phyloP scores from a whole-genome alignment of 129 eudicot species.

The Logfia minima region DNA sequence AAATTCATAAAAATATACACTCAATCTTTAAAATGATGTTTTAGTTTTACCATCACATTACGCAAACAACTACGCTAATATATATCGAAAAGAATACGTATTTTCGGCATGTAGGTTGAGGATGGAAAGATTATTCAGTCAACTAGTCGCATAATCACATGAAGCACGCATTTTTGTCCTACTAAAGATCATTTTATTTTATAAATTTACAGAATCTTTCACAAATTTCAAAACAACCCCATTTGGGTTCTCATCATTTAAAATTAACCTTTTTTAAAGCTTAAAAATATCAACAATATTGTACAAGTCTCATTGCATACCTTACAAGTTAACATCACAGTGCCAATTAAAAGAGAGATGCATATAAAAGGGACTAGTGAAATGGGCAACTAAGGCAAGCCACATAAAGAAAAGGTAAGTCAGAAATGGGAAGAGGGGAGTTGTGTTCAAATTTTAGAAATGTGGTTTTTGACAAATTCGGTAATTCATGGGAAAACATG shows the following conservation, averaged over 20 bases:
- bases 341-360: constrained; percentile 17
- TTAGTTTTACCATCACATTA: too few species aligned
- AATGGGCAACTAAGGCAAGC: not conserved
- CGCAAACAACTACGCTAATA: too few species aligned
- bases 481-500: constrained; percentile 45
- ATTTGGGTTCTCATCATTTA: constrained; percentile 8
- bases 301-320: constrained; percentile 4
- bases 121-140: constrained; percentile 3
- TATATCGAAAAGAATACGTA: not conserved
- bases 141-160: constrained; percentile 20
- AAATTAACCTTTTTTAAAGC: not conserved
- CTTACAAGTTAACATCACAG: not conserved
- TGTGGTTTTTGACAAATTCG: constrained; percentile 26
- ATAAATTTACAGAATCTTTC: constrained; percentile 27
- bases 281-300: not conserved
- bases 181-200: not conserved
- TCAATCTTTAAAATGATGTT: too few species aligned
- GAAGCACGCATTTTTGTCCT: constrained; percentile 14
- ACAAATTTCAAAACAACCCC: constrained; percentile 24
- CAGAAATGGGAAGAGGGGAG: constrained; percentile 48
- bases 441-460: constrained; percentile 39
- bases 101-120: not conserved
- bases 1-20: too few species aligned
- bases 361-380: not conserved
- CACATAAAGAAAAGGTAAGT: constrained; percentile 17